Percentiles rank a stretch among this genome's conserved stretches.
Conservation (phyloP, 225 moss, liverwort and hornwort species). For the Bryum argenteum region DNA sequence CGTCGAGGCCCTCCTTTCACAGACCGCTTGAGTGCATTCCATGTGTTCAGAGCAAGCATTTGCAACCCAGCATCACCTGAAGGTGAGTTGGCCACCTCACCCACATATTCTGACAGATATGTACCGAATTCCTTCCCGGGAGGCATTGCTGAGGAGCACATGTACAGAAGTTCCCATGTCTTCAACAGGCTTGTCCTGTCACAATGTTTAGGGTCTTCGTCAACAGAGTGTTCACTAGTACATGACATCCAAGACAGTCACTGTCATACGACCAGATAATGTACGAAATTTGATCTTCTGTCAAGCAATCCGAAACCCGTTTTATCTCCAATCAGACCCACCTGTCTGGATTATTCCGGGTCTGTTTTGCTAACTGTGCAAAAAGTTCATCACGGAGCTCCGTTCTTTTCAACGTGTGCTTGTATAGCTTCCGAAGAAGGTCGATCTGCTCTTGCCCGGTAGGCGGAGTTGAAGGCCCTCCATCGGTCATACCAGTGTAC, state of each 20-base stretch:
- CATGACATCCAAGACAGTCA: conserved; percentile 2
- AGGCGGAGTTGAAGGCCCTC: conserved; percentile 63
- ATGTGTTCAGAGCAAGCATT: conserved; percentile 80
- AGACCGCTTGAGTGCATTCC: conserved; percentile 94
- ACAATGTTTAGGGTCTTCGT: conserved; percentile 29
- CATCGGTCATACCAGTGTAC: conserved; percentile 72
- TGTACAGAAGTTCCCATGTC: conserved; percentile 94
- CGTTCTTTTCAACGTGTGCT: conserved; percentile 90
- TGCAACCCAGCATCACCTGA: conserved; percentile 73
- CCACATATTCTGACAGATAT: conserved; percentile 91
- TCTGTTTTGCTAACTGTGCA: conserved; percentile 93
- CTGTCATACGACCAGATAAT: not conserved
- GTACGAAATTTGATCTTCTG: conserved; percentile 5
- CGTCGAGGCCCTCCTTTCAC: conserved; percentile 95
- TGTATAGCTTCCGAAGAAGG: conserved; percentile 87
- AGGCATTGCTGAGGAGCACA: conserved; percentile 99
- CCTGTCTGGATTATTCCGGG: conserved; percentile 95
- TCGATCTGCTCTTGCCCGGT: conserved; percentile 93
- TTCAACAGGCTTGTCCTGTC: conserved; percentile 79
- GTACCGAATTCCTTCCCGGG: conserved; percentile 95
- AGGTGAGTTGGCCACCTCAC: conserved; percentile 84
- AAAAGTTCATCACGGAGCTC: conserved; percentile 98
- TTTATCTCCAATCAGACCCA: conserved; percentile 33
- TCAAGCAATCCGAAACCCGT: conserved; percentile 9
- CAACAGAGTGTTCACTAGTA: conserved; percentile 23